phyloP scores from a whole-genome alignment of 73 alveolate species.

The Blepharisma stoltei region DNA sequence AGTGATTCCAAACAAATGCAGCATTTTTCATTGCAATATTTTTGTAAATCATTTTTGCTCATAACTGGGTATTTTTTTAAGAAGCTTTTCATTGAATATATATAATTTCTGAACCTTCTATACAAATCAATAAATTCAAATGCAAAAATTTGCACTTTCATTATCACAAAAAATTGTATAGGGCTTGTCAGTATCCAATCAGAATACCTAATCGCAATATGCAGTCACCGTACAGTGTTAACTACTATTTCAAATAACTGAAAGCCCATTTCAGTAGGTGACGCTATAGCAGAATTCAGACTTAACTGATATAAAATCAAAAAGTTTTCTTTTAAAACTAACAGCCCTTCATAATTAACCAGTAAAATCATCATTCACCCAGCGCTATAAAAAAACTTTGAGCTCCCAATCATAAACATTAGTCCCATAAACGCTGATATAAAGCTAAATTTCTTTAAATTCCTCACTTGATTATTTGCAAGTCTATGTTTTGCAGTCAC shows the following conservation, averaged over 20 bases:
- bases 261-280: neutral
- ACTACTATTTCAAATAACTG: neutral
- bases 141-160: neutral
- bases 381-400: neutral
- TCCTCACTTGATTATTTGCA: neutral
- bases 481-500: neutral
- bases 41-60: neutral
- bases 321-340: neutral
- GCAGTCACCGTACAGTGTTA: neutral
- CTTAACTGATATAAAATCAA: neutral
- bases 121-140: neutral
- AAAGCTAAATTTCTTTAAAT: neutral
- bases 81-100: neutral
- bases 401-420: neutral
- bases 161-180: conserved; percentile 9
- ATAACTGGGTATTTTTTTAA: neutral
- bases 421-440: neutral
- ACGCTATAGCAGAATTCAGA: neutral
- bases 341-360: neutral
- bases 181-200: neutral
- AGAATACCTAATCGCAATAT: neutral
- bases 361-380: neutral
- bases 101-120: neutral
- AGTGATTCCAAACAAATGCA: conserved; percentile 26
- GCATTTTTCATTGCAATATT: conserved; percentile 4